phyloP scores from a whole-genome alignment of 2,329 filamentous ascomycete species.

The Reticulascus tulasneorum region DNA sequence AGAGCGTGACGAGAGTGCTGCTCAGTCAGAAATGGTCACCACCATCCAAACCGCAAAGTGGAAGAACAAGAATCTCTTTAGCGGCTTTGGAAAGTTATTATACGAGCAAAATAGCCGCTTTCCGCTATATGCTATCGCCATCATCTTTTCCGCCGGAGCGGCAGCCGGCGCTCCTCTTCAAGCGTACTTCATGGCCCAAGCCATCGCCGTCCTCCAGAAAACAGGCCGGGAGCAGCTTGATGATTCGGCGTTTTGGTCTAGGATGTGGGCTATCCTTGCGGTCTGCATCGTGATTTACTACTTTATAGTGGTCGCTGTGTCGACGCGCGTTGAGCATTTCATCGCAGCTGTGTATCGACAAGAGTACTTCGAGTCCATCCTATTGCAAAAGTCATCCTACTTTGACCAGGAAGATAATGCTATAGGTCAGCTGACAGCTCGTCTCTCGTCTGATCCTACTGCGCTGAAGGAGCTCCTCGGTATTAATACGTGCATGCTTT shows the following conservation, averaged over 20 bases:
- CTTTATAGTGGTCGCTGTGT: slow-evolving; percentile 17
- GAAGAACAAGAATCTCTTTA: no score
- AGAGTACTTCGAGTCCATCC: slow-evolving; percentile 21
- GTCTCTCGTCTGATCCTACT: slow-evolving; percentile 21
- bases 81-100: no score
- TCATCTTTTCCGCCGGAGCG: no score
- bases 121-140: no score
- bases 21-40: no score
- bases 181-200: slow-evolving; percentile 22
- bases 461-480: slow-evolving; percentile 25
- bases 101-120: no score
- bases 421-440: slow-evolving; percentile 19
- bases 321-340: not conserved
- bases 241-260: slow-evolving; percentile 19
- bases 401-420: slow-evolving; percentile 24
- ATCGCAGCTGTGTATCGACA: slow-evolving; percentile 1
- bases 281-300: slow-evolving; percentile 21
- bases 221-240: slow-evolving; percentile 1
- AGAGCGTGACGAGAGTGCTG: slow-evolving; percentile 17
- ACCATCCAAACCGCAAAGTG: no score
- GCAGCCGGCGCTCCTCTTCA: slow-evolving; percentile 20
- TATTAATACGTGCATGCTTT: slow-evolving; percentile 20
- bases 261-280: slow-evolving; percentile 23
- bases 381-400: slow-evolving; percentile 20
- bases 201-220: slow-evolving; percentile 18